A percentile compares a stretch with the other conserved stretches of the same genome.
These are phyloP conservation scores for Ormosia emarginata DNA, from an alignment of 306 rosid species.

Conservation along the genomic window DNA sequence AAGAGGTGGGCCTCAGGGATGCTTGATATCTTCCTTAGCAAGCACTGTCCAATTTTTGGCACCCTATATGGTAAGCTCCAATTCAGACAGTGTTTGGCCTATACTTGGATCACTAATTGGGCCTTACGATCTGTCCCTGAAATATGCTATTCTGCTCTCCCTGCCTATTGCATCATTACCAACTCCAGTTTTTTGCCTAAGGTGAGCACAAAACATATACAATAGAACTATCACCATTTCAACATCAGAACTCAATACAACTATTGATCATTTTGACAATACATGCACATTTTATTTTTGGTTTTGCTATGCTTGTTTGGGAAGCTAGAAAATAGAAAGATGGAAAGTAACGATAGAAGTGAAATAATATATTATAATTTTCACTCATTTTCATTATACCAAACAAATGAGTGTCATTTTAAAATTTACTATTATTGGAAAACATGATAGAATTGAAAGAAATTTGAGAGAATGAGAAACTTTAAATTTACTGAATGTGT, in stretches of 20 bases:
- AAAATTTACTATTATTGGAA: too few relatives aligned
- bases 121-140: slow-evolving; percentile 37
- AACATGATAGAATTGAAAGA: too few relatives aligned
- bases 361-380: too few relatives aligned
- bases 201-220: slow-evolving; percentile 26
- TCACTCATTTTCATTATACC: too few relatives aligned
- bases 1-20: slow-evolving; percentile 65
- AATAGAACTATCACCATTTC: neutral
- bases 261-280: too few relatives aligned
- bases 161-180: slow-evolving; percentile 55
- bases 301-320: too few relatives aligned
- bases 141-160: slow-evolving; percentile 44
- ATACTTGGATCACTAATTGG: slow-evolving; percentile 33
- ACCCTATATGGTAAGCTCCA: slow-evolving; percentile 52
- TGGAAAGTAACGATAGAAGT: too few relatives aligned
- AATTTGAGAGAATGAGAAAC: too few relatives aligned
- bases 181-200: slow-evolving; percentile 59
- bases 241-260: neutral
- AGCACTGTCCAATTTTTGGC: slow-evolving; percentile 42
- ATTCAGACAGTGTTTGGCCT: slow-evolving; percentile 47
- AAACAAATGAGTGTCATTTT: too few relatives aligned
- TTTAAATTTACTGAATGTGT: too few relatives aligned
- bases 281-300: too few relatives aligned
- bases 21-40: slow-evolving; percentile 43
- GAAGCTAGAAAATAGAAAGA: too few relatives aligned